phyloP scores from a whole-genome alignment of 1,284 basidiomycete species.

The Tilletia caries region DNA sequence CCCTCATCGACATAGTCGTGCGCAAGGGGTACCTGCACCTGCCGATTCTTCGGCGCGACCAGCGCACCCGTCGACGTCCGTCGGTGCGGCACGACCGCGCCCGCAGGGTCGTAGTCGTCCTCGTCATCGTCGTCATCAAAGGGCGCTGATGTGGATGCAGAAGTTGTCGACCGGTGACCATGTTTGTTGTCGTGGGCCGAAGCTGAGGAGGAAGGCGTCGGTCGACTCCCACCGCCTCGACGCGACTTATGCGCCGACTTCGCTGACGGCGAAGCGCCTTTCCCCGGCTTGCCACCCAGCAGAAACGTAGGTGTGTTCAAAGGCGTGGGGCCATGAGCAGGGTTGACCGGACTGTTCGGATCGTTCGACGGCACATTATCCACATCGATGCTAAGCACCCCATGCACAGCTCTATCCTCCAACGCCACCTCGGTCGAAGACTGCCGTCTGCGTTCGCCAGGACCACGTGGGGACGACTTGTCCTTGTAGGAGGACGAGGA shows the following conservation, averaged over 20 bases:
- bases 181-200: not conserved
- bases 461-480: not conserved
- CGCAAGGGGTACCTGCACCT: slow-evolving; percentile 40
- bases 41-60: slow-evolving; percentile 40
- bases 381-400: slow-evolving; percentile 11
- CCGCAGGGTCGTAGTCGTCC: slow-evolving; percentile 9
- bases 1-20: slow-evolving; percentile 51
- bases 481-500: not conserved
- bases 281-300: slow-evolving; percentile 10
- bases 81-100: not conserved
- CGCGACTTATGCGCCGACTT: not conserved
- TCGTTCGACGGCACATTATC: slow-evolving; percentile 13
- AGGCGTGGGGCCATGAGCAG: slow-evolving; percentile 4
- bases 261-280: not conserved
- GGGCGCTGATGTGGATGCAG: not conserved
- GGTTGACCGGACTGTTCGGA: slow-evolving; percentile 9
- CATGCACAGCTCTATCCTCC: not conserved
- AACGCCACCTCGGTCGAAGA: not conserved
- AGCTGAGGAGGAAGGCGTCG: not conserved
- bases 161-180: not conserved
- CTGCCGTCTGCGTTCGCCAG: not conserved
- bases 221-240: not conserved
- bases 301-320: slow-evolving; percentile 8
- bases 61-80: slow-evolving; percentile 43
- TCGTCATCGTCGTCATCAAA: slow-evolving; percentile 11